phyloP scores from a whole-genome alignment of 805 yeast species.

The Myxozyma neglecta region DNA sequence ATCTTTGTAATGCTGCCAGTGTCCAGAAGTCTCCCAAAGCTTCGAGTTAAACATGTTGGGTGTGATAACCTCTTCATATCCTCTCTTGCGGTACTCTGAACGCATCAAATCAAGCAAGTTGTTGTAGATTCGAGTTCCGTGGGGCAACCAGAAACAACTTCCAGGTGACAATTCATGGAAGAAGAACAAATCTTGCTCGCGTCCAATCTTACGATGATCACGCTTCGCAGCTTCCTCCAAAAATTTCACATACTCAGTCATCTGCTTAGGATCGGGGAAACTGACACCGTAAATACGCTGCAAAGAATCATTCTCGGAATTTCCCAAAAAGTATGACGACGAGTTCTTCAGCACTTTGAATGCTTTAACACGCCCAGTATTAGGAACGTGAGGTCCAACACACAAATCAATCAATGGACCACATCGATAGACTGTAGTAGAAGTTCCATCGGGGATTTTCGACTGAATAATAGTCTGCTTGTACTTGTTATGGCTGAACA shows the following conservation, averaged over 20 bases:
- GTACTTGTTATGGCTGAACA: constrained; percentile 95
- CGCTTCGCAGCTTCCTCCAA: constrained; percentile 94
- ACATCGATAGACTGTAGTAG: constrained; percentile 96
- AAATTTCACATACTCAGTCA: constrained; percentile 93
- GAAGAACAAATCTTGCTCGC: constrained; percentile 91
- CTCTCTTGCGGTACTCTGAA: constrained; percentile 85
- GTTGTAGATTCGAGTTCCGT: constrained; percentile 96
- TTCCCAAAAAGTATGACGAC: constrained; percentile 94
- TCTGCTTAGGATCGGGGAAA: constrained; percentile 95
- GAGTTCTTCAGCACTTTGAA: constrained; percentile 93
- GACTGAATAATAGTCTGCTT: constrained; percentile 82
- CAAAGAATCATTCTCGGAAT: constrained; percentile 85
- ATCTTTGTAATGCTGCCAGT: constrained; percentile 97
- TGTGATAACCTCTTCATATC: constrained; percentile 96
- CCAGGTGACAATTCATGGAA: constrained; percentile 98
- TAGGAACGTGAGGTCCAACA: constrained; percentile 96
- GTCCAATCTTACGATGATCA: constrained; percentile 91
- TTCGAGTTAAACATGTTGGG: constrained; percentile 98
- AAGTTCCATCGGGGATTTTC: constrained; percentile 93
- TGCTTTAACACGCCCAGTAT: constrained; percentile 94
- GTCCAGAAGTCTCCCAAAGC: constrained; percentile 98
- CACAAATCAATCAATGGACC: constrained; percentile 96
- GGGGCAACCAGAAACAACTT: constrained; percentile 97
- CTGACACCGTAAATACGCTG: constrained; percentile 98
- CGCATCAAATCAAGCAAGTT: constrained; percentile 77